Base-by-base conservation (phyloP, 495 filamentous ascomycete species). In the Entonaema liquescens region DNA sequence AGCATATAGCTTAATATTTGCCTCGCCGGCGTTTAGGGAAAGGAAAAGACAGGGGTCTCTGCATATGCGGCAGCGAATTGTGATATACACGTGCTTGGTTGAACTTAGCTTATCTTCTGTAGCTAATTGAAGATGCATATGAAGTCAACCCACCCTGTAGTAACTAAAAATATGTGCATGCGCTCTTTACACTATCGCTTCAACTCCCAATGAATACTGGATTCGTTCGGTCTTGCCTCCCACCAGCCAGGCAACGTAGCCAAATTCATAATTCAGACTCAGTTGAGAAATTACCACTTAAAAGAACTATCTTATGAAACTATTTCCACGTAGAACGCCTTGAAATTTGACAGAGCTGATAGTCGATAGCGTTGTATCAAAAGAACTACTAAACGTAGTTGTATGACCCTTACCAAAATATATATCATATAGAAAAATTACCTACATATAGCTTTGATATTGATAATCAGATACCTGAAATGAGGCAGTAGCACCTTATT, bases 1-100 rank as follows among this genome's bases (percentile, higher is more conserved):
- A 15, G 3, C 7, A 38, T n/a, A 26, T 25, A 4, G 7, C 36
- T 6, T 23, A 19, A 38, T 15, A 54, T 47, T 63, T 68, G 36
- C 59, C 55, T 68, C 29, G 26, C 29, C 38, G 75, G 73, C 70
- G 73, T 77, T 75, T 26, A 56, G 65, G 75, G 73, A 69, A 56
- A 19, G 67, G 70, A 38, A 67, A 44, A 42, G 50, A 62, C 65
- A 72, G 36, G 58, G 44, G 59, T 33, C 53, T 44, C 28, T 44
- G 54, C 58, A 63, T 63, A 38, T 60, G 53, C 47, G 8, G 15
- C 2, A 17, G 31, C 47, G n/a, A 3, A 44, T 58, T 58, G 36
- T n/a, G 70, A 42, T 17, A 21, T 25, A 38, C 28, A 50, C 25
- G 26, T 66, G 62, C 42, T 71, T 60, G 40, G 25, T 40, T 23